Percentiles rank a stretch among this genome's conserved stretches.
These are phyloP conservation scores for Globisporangium irregulare DNA, from an alignment of 352 stramenopile species.

Conservation along the genomic window DNA sequence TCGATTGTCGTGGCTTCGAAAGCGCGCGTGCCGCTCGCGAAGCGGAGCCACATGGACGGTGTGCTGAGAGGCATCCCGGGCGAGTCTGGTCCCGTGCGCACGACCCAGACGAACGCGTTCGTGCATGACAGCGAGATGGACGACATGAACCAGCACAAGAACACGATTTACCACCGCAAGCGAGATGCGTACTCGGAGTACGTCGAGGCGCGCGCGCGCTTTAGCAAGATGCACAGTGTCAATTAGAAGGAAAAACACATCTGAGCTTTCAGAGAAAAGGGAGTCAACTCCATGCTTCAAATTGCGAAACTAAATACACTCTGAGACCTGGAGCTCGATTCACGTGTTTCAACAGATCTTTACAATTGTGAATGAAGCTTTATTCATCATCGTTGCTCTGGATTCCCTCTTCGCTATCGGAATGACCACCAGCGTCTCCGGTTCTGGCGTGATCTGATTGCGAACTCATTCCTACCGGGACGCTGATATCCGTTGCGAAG, in stretches of 20 bases:
- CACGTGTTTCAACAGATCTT: neutral
- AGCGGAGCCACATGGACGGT: constrained; percentile 79
- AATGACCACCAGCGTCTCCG: neutral
- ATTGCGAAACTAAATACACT: neutral
- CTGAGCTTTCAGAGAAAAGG: neutral
- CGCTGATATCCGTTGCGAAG: neutral
- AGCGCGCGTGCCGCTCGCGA: constrained; percentile 53
- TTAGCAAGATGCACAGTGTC: constrained; percentile 89
- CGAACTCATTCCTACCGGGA: neutral
- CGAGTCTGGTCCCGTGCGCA: constrained; percentile 23
- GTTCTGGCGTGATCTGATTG: neutral
- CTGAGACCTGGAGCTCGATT: neutral
- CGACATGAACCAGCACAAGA: constrained; percentile 72
- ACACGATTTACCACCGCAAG: constrained; percentile 75
- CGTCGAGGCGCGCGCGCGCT: constrained; percentile 80
- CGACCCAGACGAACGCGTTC: constrained; percentile 53
- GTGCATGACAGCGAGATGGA: constrained; percentile 73
- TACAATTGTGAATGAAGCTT: neutral
- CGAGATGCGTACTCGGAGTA: constrained; percentile 87
- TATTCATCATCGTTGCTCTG: neutral
- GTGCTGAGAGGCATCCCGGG: constrained; percentile 59
- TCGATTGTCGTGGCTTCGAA: constrained; percentile 16
- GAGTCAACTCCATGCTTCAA: neutral
- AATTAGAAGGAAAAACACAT: constrained; percentile 31
- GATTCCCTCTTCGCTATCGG: neutral